Percentiles rank a stretch among this genome's conserved stretches.
phyloP scores from a whole-genome alignment of 2,329 filamentous ascomycete genomes.

The Arthrobotrys sinensis region DNA sequence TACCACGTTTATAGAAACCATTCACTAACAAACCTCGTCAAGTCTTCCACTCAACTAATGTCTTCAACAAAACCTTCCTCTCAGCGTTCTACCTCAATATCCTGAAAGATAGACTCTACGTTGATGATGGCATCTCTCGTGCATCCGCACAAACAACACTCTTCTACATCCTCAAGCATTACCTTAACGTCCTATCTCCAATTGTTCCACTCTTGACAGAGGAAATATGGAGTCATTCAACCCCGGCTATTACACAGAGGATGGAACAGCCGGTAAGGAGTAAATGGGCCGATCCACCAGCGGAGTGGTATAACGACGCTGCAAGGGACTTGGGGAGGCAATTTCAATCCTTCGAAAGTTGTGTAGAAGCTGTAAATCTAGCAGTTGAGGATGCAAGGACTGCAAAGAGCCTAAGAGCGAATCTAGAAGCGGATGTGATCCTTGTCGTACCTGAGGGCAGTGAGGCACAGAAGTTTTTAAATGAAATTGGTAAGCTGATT shows the following conservation, averaged over 20 bases:
- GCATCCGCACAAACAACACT: conserved; percentile 73
- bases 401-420: conserved; percentile 71
- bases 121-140: conserved; percentile 78
- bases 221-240: conserved; percentile 63
- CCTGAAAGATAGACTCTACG: conserved; percentile 92
- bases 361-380: conserved; percentile 79
- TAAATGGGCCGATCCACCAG: conserved; percentile 39
- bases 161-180: conserved; percentile 70
- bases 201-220: conserved; percentile 63
- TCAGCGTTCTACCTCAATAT: conserved; percentile 96
- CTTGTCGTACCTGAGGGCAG: conserved; percentile 70
- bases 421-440: conserved; percentile 80
- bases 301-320: conserved; percentile 56
- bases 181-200: conserved; percentile 63
- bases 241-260: conserved; percentile 51
- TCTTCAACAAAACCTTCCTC: conserved; percentile 81
- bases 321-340: conserved; percentile 52
- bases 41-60: conserved; percentile 60
- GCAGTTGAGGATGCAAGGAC: conserved; percentile 81
- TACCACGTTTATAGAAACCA: not conserved
- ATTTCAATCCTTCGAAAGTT: conserved; percentile 69
- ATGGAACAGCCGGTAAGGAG: conserved; percentile 56
- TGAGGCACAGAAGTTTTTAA: conserved; percentile 66
- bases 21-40: conserved; percentile 16
- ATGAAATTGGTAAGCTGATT: conserved; percentile 66